Base-by-base conservation (phyloP, 495 filamentous ascomycete species). In the Aspergillus incahuasiensis region DNA sequence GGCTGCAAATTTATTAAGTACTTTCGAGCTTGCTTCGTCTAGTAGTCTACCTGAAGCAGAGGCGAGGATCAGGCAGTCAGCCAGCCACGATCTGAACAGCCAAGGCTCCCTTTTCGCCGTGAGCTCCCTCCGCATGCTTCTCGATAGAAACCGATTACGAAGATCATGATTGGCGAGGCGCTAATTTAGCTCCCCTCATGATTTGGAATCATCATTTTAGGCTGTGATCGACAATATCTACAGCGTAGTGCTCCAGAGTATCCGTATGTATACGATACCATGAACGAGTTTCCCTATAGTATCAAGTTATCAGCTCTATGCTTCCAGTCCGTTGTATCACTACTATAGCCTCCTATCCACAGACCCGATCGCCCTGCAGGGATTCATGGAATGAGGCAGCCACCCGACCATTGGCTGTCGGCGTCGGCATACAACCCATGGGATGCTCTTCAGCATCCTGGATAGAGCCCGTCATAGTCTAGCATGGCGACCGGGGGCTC, bases 191-290 rank as follows among this genome's bases (percentile, higher is more conserved):
- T 54, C 44, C 45, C 21, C 55, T 41, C 28, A 57, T 49, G 56
- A 64, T 64, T 64, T 61, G 58, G 49, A 64, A 64, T 64, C 53
- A 53, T 64, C n/a, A n/a, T n/a, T n/a, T n/a, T n/a, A n/a, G n/a
- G n/a, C n/a, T n/a, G n/a, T n/a, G n/a, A n/a, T n/a, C n/a, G n/a
- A n/a, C n/a, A n/a, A n/a, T n/a, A n/a, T n/a, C n/a, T n/a, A n/a
- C n/a, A n/a, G n/a, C n/a, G n/a, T 30, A 30, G 28, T 30, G 9
- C 28, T 30, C 28, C n/a, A n/a, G n/a, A n/a, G n/a, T n/a, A n/a
- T n/a, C 28, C 28, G 28, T 5, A 5, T 5, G 5, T 30, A 30
- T 30, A 30, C 9, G 28, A 5, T 30, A 30, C 9, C 9, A 30
- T 5, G 5, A 9, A 30, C 28, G 28, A 30, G 28, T 5, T 30